Percentiles rank a stretch among this genome's conserved stretches.
Conservation (phyloP, 78 protist genomes). For the Dictyostelium purpureum region DNA sequence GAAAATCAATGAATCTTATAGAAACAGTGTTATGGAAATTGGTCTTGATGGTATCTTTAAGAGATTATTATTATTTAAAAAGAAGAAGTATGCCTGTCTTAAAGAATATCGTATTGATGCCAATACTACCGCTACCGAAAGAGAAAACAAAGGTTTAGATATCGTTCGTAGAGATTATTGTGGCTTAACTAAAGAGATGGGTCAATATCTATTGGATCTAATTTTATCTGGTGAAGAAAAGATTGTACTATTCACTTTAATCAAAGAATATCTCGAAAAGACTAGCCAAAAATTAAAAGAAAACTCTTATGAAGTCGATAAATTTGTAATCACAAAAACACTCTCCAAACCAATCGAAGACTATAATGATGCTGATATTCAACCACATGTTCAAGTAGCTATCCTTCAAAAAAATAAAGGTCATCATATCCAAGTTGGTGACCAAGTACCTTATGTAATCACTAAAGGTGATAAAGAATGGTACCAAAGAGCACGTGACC, state of each 20-base stretch:
- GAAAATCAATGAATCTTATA: slow-evolving; percentile 91
- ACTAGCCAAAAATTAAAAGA: slow-evolving; percentile 14
- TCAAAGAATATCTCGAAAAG: slow-evolving; percentile 15
- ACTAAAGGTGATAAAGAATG: slow-evolving; percentile 56
- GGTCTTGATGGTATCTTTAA: slow-evolving; percentile 97
- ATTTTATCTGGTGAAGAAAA: slow-evolving; percentile 67
- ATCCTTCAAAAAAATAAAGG: slow-evolving; percentile 41
- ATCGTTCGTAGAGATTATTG: slow-evolving; percentile 99
- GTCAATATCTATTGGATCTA: slow-evolving; percentile 24
- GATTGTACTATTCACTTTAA: not conserved
- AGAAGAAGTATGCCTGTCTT: slow-evolving; percentile 99
- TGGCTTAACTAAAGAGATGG: slow-evolving; percentile 84
- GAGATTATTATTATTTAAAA: slow-evolving; percentile 94
- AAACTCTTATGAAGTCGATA: slow-evolving; percentile 35
- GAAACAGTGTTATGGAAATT: slow-evolving; percentile 87
- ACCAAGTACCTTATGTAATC: slow-evolving; percentile 94
- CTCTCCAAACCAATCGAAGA: slow-evolving; percentile 92
- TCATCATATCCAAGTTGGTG: slow-evolving; percentile 87
- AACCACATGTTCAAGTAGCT: slow-evolving; percentile 98
- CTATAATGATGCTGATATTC: slow-evolving; percentile 93
- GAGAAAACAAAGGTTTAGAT: slow-evolving; percentile 97
- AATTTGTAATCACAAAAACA: slow-evolving; percentile 89
- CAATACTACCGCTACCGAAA: not conserved
- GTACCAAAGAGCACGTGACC: slow-evolving; percentile 58
- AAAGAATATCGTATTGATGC: slow-evolving; percentile 1